A percentile compares a stretch with the other conserved stretches of the same genome.
Conservation (phyloP, 192 early-diverging fungal genomes). For the Endogone sp. region DNA sequence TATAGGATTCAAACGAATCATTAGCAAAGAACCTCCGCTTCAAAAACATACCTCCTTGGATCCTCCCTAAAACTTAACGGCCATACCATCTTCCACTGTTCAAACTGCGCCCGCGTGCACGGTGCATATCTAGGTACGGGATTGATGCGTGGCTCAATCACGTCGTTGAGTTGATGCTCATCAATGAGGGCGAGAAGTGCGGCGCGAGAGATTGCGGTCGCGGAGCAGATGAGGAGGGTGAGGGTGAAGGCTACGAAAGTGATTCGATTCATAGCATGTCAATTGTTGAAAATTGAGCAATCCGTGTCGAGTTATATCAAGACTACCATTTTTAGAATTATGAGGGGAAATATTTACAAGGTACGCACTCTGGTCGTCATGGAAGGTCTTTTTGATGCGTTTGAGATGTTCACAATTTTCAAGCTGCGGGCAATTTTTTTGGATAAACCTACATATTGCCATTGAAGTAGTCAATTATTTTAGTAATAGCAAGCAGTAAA, state of each 20-base stretch:
- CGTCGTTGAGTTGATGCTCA: background rate
- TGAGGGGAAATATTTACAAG: background rate
- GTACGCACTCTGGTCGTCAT: background rate
- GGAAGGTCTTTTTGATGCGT: background rate
- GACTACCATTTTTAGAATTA: background rate
- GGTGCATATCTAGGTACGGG: slow-evolving; percentile 62
- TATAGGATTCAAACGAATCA: background rate
- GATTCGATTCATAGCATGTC: background rate
- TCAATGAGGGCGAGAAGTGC: background rate
- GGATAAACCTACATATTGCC: background rate
- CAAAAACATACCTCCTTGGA: slow-evolving; percentile 21
- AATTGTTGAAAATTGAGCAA: too few species aligned
- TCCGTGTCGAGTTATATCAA: too few species aligned
- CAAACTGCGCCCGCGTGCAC: slow-evolving; percentile 64
- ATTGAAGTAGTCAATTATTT: too few species aligned
- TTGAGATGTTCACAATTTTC: background rate
- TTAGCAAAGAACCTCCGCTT: background rate
- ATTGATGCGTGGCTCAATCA: slow-evolving; percentile 25
- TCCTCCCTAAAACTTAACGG: slow-evolving; percentile 74
- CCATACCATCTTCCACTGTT: slow-evolving; percentile 78
- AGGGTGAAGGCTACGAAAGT: background rate
- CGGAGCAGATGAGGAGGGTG: background rate
- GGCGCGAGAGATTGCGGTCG: background rate
- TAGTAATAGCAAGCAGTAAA: too few species aligned
- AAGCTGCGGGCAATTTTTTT: background rate